A percentile compares a stretch with the other conserved stretches of the same genome.
Evolutionary conservation across 1,139 yeast genomes (phyloP).

Genomic region (Hyphopichia buzzinii): DNA sequence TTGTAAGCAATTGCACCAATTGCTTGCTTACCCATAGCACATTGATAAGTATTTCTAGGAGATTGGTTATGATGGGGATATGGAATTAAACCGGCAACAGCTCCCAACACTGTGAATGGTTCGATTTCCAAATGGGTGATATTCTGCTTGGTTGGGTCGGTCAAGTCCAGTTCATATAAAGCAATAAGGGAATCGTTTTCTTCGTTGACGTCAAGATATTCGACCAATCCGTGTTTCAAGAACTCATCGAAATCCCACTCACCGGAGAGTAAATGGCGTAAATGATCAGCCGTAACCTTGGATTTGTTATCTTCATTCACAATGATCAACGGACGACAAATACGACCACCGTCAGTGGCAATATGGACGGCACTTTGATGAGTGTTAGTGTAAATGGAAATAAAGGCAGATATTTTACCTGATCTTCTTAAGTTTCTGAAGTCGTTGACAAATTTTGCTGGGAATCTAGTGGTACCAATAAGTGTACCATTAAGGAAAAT

Average conservation of each 20-base stretch:
- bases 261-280: conserved; percentile 60
- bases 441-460: conserved; percentile 71
- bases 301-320: conserved; percentile 67
- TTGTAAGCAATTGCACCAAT: conserved; percentile 98
- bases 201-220: conserved; percentile 94
- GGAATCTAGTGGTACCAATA: conserved; percentile 85
- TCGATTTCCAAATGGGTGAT: conserved; percentile 94
- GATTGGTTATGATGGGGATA: conserved; percentile 99
- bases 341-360: conserved; percentile 98
- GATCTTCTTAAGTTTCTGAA: conserved; percentile 81
- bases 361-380: conserved; percentile 94
- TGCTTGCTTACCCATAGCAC: conserved; percentile 99
- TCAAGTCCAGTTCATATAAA: conserved; percentile 62
- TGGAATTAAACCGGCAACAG: conserved; percentile 99
- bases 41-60: conserved; percentile 98
- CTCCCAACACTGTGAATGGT: conserved; percentile 94
- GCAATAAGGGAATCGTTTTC: conserved; percentile 96
- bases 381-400: conserved; percentile 83
- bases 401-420: conserved; percentile 85
- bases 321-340: conserved; percentile 93
- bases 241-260: conserved; percentile 87
- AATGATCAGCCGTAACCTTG: conserved; percentile 69
- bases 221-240: conserved; percentile 81
- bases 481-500: conserved; percentile 92
- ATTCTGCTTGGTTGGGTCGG: conserved; percentile 25